A percentile compares a stretch with the other conserved stretches of the same genome.
These are phyloP conservation scores for Luffa aegyptiaca DNA, from an alignment of 306 rosid genomes.

Conservation along the genomic window DNA sequence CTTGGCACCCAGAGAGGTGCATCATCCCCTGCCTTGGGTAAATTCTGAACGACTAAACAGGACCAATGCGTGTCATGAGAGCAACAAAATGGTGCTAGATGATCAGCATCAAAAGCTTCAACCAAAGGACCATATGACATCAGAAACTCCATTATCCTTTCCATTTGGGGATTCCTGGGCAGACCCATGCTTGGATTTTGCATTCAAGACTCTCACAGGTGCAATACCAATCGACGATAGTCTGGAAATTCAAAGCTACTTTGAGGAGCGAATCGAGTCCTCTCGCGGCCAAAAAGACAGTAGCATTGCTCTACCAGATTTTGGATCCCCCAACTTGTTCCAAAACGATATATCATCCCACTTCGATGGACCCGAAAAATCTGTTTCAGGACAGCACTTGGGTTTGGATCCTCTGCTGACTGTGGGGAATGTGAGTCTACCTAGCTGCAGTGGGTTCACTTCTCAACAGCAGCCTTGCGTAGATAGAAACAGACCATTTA, in stretches of 20 bases:
- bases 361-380: slow-evolving; percentile 38
- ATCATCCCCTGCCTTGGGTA: background rate
- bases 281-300: slow-evolving; percentile 24
- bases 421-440: slow-evolving; percentile 18
- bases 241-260: slow-evolving; percentile 33
- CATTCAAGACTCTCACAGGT: slow-evolving; percentile 83
- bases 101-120: slow-evolving; percentile 23
- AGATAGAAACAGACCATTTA: slow-evolving; percentile 37
- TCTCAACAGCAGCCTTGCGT: slow-evolving; percentile 33
- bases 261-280: slow-evolving; percentile 40
- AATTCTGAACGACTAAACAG: slow-evolving; percentile 17
- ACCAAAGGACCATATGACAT: slow-evolving; percentile 22
- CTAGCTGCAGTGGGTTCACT: slow-evolving; percentile 34
- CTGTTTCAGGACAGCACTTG: slow-evolving; percentile 31
- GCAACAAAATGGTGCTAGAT: slow-evolving; percentile 7
- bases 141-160: slow-evolving; percentile 41
- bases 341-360: slow-evolving; percentile 44
- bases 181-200: slow-evolving; percentile 74
- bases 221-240: slow-evolving; percentile 62
- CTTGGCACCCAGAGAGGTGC: slow-evolving; percentile 11
- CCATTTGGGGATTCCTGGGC: slow-evolving; percentile 74
- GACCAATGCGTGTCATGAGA: slow-evolving; percentile 18
- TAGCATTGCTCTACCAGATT: slow-evolving; percentile 43
- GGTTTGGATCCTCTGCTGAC: slow-evolving; percentile 27
- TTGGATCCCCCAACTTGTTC: slow-evolving; percentile 42